A percentile compares a stretch with the other conserved stretches of the same genome.
These are phyloP conservation scores for Fusarium graminum DNA, from an alignment of 2,329 filamentous ascomycete genomes.

Conservation along the genomic window DNA sequence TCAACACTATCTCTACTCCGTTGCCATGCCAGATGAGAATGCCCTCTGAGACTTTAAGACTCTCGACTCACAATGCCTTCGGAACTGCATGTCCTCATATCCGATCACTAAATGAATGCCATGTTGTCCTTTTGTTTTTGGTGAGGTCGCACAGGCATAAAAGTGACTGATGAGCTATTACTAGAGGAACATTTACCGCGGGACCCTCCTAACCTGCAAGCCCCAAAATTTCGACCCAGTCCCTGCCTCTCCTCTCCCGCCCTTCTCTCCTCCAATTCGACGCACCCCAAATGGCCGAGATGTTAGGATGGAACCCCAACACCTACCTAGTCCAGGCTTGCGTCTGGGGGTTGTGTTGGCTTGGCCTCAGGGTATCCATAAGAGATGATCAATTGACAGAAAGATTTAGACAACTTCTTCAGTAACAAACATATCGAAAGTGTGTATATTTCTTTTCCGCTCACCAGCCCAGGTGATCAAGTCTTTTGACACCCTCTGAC, in stretches of 20 bases:
- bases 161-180: constrained; percentile 26
- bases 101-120: constrained; percentile 3
- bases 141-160: constrained; percentile 37
- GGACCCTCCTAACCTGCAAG: constrained; percentile 39
- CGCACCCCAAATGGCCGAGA: constrained; percentile 37
- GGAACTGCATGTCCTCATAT: constrained; percentile 23
- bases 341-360: constrained; percentile 33
- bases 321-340: constrained; percentile 17
- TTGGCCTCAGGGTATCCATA: no score
- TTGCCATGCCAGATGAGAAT: not conserved
- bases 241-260: constrained; percentile 24
- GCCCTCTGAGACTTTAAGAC: not conserved
- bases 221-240: constrained; percentile 41
- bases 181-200: constrained; percentile 40
- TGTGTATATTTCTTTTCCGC: no score
- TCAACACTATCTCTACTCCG: not conserved
- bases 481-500: no score
- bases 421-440: no score
- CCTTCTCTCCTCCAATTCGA: constrained; percentile 37
- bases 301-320: constrained; percentile 33
- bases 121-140: constrained; percentile 35
- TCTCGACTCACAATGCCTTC: not conserved
- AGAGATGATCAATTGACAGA: no score
- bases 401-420: no score
- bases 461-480: no score